A percentile compares a stretch with the other conserved stretches of the same genome.
Conservation (phyloP, 495 filamentous ascomycete species). For the Margaritispora aquatica region DNA sequence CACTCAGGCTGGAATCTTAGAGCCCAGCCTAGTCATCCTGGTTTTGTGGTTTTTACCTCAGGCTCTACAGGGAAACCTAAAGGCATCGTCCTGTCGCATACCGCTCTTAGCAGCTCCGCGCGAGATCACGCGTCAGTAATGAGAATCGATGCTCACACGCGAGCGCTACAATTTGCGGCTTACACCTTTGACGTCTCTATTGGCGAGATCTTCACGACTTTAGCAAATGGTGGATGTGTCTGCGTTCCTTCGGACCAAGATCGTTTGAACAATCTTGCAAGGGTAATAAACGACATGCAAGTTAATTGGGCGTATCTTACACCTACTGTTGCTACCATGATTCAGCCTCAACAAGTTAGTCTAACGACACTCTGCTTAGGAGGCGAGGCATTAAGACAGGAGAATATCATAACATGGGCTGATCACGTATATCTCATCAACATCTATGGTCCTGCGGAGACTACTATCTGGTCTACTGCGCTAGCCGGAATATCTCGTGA, state of each 20-base stretch:
- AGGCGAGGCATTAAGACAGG: slow-evolving; percentile 34
- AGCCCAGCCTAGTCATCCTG: slow-evolving; percentile 20
- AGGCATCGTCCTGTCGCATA: neutral
- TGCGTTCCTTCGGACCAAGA: slow-evolving; percentile 40
- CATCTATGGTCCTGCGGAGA: slow-evolving; percentile 2
- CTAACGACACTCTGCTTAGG: slow-evolving; percentile 41
- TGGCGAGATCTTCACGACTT: slow-evolving; percentile 77
- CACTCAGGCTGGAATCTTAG: neutral
- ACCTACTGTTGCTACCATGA: slow-evolving; percentile 40
- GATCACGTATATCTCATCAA: neutral
- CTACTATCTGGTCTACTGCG: neutral
- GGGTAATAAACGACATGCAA: slow-evolving; percentile 28
- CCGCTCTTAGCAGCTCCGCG: neutral
- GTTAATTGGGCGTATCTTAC: slow-evolving; percentile 34
- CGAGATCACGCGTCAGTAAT: neutral
- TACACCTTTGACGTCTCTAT: slow-evolving; percentile 71
- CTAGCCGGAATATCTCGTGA: neutral
- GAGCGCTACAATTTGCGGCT: slow-evolving; percentile 9
- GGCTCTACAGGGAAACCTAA: neutral
- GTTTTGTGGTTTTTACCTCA: neutral
- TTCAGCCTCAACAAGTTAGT: slow-evolving; percentile 33
- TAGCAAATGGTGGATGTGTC: slow-evolving; percentile 53
- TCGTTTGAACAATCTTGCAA: slow-evolving; percentile 31
- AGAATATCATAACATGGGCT: neutral
- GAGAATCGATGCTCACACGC: neutral